These are phyloP conservation scores for Dorcoceras hygrometricum DNA, from an alignment of 257 asterid species.

Conservation along the genomic window DNA sequence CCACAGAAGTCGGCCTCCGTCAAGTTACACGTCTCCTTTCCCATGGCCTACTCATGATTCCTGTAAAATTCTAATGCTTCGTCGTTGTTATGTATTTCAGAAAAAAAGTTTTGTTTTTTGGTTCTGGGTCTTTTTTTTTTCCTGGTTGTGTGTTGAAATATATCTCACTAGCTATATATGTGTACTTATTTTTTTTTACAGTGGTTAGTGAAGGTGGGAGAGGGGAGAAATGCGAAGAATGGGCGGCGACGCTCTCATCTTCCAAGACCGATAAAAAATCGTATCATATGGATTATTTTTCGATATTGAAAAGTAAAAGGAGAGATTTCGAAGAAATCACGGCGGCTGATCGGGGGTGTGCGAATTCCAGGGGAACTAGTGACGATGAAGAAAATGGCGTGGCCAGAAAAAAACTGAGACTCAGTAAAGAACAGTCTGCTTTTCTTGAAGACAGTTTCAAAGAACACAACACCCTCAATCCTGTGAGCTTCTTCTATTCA, in stretches of 20 bases:
- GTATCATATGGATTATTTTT: constrained; percentile 51
- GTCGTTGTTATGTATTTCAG: not conserved
- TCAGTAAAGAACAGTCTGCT: constrained; percentile 74
- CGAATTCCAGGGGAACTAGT: constrained; percentile 66
- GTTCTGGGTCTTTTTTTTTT: not conserved
- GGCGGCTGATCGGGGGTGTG: constrained; percentile 20
- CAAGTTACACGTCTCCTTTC: constrained; percentile 35
- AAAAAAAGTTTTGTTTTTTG: not conserved
- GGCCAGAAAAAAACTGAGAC: constrained; percentile 73
- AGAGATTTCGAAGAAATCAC: constrained; percentile 33
- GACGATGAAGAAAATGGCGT: constrained; percentile 42
- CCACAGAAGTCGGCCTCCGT: constrained; percentile 28
- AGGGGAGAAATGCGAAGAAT: constrained; percentile 28
- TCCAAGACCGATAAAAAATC: constrained; percentile 47
- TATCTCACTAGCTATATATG: no score
- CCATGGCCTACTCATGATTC: constrained; percentile 68
- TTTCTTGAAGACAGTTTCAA: constrained; percentile 92
- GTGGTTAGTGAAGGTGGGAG: constrained; percentile 42
- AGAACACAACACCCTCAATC: constrained; percentile 83
- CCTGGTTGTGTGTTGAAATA: no score
- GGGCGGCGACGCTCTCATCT: constrained; percentile 47
- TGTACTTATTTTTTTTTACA: constrained; percentile 17
- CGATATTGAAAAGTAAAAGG: constrained; percentile 30
- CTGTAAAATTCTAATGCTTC: constrained; percentile 29
- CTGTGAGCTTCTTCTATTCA: constrained; percentile 48